A percentile compares a stretch with the other conserved stretches of the same genome.
Evolutionary conservation across 106 monocot genomes (phyloP).

Genomic region (Gastrodia elata): DNA sequence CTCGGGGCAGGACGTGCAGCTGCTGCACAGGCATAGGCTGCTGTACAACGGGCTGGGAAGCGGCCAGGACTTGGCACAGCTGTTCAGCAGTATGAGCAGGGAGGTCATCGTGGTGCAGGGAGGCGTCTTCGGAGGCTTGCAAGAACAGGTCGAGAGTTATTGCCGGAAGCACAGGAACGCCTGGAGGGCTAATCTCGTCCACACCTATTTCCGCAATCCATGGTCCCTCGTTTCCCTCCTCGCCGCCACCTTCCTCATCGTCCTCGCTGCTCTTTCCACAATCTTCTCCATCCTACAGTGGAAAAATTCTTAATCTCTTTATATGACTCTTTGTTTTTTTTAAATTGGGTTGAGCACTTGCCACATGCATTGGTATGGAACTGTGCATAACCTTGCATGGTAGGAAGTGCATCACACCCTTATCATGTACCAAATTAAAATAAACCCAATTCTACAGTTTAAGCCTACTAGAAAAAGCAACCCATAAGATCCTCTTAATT

Average conservation of each 20-base stretch:
- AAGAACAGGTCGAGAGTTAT: not conserved
- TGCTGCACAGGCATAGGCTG: constrained; percentile 8
- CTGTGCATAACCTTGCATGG: too few species aligned
- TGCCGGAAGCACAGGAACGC: not conserved
- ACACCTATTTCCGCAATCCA: constrained; percentile 7
- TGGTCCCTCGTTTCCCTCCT: not conserved
- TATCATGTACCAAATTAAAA: too few species aligned
- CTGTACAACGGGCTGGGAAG: constrained; percentile 21
- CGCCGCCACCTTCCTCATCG: not conserved
- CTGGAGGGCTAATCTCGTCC: not conserved
- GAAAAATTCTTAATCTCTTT: not conserved
- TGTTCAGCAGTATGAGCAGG: constrained; percentile 20
- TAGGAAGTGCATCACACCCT: too few species aligned
- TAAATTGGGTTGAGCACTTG: too few species aligned
- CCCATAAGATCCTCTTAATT: too few species aligned
- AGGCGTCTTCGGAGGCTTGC: not conserved
- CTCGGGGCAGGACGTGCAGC: constrained; percentile 9
- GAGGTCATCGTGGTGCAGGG: constrained; percentile 7
- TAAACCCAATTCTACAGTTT: too few species aligned
- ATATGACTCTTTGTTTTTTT: too few species aligned
- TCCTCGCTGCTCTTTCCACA: not conserved
- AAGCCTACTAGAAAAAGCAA: too few species aligned
- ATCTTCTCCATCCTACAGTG: not conserved
- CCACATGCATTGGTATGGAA: too few species aligned
- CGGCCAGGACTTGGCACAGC: constrained; percentile 11